These are phyloP conservation scores for Umbelopsis isabellina DNA, from an alignment of 192 early-diverging fungal species.

Conservation along the genomic window DNA sequence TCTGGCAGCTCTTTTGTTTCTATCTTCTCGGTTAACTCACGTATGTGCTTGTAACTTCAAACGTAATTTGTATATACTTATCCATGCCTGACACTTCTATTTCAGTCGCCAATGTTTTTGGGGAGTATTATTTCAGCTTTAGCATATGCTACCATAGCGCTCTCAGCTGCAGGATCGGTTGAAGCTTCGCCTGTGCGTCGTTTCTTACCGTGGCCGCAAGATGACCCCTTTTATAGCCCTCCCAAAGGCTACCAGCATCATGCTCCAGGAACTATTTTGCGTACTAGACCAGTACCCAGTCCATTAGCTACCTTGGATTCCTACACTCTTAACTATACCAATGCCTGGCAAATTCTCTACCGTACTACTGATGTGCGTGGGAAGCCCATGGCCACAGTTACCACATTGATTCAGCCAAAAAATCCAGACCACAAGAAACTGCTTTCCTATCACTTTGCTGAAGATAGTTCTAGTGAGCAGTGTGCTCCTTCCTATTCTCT, in stretches of 20 bases:
- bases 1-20: no score
- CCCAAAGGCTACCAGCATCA: background rate
- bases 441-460: conserved; percentile 16
- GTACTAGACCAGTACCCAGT: background rate
- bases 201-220: no score
- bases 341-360: conserved; percentile 18
- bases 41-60: no score
- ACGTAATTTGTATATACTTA: no score
- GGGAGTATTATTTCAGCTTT: no score
- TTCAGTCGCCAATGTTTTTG: no score
- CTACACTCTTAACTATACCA: background rate
- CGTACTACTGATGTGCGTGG: conserved; percentile 15
- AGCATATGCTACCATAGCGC: no score
- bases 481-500: conserved; percentile 6
- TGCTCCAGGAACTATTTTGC: background rate
- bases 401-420: conserved; percentile 14
- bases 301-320: background rate
- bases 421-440: conserved; percentile 14
- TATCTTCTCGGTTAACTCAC: no score
- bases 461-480: conserved; percentile 6
- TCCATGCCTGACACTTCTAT: no score
- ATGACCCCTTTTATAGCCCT: conserved; percentile 3
- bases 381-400: conserved; percentile 15
- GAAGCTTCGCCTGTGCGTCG: no score
- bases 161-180: no score